Base-by-base conservation (phyloP, 2,329 filamentous ascomycete genomes). In the Alternaria gaisen region DNA sequence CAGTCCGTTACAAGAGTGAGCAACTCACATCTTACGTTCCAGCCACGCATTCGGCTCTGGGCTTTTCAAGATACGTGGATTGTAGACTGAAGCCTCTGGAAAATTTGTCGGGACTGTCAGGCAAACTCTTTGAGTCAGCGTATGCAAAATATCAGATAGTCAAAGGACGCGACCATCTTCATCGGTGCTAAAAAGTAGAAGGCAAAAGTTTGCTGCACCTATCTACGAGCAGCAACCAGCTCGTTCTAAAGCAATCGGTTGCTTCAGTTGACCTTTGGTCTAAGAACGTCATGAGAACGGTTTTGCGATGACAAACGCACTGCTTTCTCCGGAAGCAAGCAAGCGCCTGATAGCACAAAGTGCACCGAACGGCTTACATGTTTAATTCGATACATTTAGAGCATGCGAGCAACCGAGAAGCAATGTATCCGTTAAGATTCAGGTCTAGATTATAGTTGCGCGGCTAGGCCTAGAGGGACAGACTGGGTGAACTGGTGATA, bases 401-500 rank as follows among this genome's bases (percentile, higher is more conserved):
- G 11, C 12, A 12, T 41, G n/a, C 16, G 11, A 46, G 38, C 7
- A 50, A 40, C 34, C 34, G 12, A 36, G 20, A 40, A 44, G 22
- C 36, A 30, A 26, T 20, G 20, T 22, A 9, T 44, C 5, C 14
- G 16, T 14, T 43, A 8, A 38, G 40, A 16, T 36, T 9, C 5
- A 18, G 28, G 14, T 40, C 30, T 50, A 32, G 38, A 20, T 2
- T 28, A 26, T 54, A 2, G 52, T 12, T 56, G 41, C 28, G 22
- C 48, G 44, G 44, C 32, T 26, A 54, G 50, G 30, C 40, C 24
- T 50, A 52, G 55, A 40, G 42, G 20, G 38, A 40, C 32, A 51
- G 47, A 53, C 18, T 28, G 59, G 51, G 41, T 43, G 63, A 65
- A 56, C 53, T 34, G 40, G 63, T 63, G n/a, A 53, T 54, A 56